Base-by-base conservation (phyloP, 2,329 filamentous ascomycete genomes). In the Colletotrichum coccodes region DNA sequence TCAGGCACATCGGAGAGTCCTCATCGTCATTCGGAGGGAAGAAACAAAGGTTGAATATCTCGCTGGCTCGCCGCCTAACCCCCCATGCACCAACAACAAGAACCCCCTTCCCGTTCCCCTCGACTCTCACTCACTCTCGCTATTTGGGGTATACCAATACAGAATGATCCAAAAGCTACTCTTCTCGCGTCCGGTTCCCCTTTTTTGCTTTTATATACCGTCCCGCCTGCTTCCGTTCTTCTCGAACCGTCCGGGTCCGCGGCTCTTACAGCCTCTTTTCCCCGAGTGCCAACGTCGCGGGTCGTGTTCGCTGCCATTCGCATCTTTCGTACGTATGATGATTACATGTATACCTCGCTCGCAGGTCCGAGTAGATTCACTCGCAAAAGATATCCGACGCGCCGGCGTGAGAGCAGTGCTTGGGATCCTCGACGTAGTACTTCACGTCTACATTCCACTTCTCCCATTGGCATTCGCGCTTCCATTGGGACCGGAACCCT, bases 81-180 rank as follows among this genome's bases (percentile, higher is more conserved):
- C 18, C 28, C 16, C n/a, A 8, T n/a, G n/a, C 30, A 26, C n/a
- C 12, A 46, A 16, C 34, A 16, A 34, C 36, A 12, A 9, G 4
- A 11, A 26, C 16, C 18, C 26, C n/a, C 54, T 42, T 30, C 16
- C 23, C 36, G 1, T n/a, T 21, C 36, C 23, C 7, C 21, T 40
- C 36, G 34, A 7, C 11, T 21, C 16, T 47, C 18, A 4, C n/a
- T 56, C 34, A 14, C 42, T 26, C 32, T 18, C 32, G 57, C 23
- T 36, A 32, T 59, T 47, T 44, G n/a, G 57, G 57, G 44, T 60
- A 60, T 60, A 50, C 57, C 57, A 50, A 50, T 36, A 49, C 57
- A 47, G 28, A 36, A 44, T 23, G 56, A 23, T 32, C 16, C 56
- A 46, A 26, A 44, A 36, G 30, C 28, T 34, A 30, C 14, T 36